Conservation (phyloP, 1,284 basidiomycete species). For the Laetiporus sulphureus region DNA sequence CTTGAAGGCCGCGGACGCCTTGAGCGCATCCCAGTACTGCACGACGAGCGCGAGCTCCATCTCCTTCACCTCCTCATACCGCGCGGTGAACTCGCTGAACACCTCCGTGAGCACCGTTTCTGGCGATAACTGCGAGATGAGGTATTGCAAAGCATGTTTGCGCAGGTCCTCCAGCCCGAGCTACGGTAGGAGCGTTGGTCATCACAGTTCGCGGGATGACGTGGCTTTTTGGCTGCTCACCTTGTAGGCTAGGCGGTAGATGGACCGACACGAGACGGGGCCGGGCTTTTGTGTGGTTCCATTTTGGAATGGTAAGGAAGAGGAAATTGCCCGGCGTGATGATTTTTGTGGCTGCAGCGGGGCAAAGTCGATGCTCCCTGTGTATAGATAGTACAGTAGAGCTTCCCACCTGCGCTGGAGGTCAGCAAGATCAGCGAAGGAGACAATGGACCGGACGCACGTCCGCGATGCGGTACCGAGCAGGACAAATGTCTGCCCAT, state of each 20-base stretch:
- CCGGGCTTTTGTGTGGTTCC: no score
- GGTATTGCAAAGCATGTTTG: constrained; percentile 10
- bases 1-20: constrained; percentile 4
- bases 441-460: constrained; percentile 4
- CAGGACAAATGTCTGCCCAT: constrained; percentile 8
- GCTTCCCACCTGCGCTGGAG: constrained; percentile 12
- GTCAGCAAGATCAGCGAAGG: background rate
- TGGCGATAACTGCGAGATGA: constrained; percentile 10
- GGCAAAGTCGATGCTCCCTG: constrained; percentile 13
- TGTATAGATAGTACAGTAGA: constrained; percentile 16
- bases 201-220: no score
- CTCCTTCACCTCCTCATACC: constrained; percentile 9
- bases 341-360: constrained; percentile 10
- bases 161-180: constrained; percentile 11
- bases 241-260: constrained; percentile 10
- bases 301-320: no score
- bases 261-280: constrained; percentile 12
- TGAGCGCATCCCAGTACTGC: constrained; percentile 5
- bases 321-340: no score
- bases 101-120: constrained; percentile 12
- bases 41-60: constrained; percentile 7
- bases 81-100: constrained; percentile 16
- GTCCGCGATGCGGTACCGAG: constrained; percentile 10
- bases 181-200: no score
- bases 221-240: no score